phyloP scores from a whole-genome alignment of 2,329 filamentous ascomycete genomes.

The Lachnellula willkommii region DNA sequence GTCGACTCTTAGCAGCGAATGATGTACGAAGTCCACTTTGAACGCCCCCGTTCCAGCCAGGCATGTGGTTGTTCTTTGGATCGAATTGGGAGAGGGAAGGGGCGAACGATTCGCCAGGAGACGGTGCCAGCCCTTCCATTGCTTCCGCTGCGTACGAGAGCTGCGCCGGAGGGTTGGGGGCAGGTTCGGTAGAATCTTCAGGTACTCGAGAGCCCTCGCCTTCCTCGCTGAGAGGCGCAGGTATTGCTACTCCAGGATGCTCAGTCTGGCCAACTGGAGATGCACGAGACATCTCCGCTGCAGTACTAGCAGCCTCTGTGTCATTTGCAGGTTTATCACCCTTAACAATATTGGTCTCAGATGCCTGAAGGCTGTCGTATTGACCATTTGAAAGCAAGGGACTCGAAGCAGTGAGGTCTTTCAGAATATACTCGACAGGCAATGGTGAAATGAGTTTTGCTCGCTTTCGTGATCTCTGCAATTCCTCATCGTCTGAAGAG shows the following conservation, averaged over 20 bases:
- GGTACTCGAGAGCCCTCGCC: neutral
- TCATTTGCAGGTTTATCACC: neutral
- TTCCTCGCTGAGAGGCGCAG: neutral
- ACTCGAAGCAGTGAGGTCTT: neutral
- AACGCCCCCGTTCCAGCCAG: constrained; percentile 42
- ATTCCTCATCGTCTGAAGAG: constrained; percentile 24
- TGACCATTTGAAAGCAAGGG: neutral
- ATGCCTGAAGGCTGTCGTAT: neutral
- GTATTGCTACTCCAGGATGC: neutral
- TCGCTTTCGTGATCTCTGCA: constrained; percentile 11
- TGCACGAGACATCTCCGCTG: neutral
- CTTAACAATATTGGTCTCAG: neutral
- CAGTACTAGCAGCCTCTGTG: neutral
- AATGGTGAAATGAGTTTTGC: constrained; percentile 4
- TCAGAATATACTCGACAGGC: neutral
- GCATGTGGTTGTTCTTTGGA: no score
- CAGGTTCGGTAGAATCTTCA: neutral
- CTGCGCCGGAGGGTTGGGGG: neutral
- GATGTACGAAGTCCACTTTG: constrained; percentile 39
- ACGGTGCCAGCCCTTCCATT: neutral
- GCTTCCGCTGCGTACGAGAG: neutral
- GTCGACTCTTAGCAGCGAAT: constrained; percentile 27
- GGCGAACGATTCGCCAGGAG: neutral
- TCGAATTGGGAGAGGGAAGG: neutral
- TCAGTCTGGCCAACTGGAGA: neutral